Evolutionary conservation across 768 basidiomycete species (phyloP).

Genomic region (Postia placenta): DNA sequence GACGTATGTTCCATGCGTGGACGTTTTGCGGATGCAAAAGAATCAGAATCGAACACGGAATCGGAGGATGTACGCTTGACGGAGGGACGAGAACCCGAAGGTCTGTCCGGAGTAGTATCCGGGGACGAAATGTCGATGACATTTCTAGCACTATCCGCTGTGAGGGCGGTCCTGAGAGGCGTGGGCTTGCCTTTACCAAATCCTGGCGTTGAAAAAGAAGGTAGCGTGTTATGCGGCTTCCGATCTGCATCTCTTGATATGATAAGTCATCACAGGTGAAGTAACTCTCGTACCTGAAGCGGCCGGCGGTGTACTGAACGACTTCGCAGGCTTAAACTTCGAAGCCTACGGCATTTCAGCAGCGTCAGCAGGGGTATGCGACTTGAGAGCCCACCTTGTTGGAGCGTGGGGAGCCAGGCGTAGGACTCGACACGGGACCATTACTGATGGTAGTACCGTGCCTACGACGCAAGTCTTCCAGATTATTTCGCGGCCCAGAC

Average conservation of each 20-base stretch:
- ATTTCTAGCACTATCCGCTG: slow-evolving; percentile 17
- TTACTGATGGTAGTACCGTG: too few relatives aligned
- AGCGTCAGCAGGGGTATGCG: too few relatives aligned
- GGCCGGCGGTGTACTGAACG: slow-evolving; percentile 6
- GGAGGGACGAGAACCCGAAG: slow-evolving; percentile 11
- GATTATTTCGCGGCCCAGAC: slow-evolving; percentile 16
- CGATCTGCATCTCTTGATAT: neutral
- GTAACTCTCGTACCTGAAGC: slow-evolving; percentile 4
- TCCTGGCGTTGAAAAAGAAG: slow-evolving; percentile 42
- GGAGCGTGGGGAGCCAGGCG: too few relatives aligned
- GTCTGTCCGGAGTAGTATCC: slow-evolving; percentile 6
- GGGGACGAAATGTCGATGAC: slow-evolving; percentile 13
- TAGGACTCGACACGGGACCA: too few relatives aligned
- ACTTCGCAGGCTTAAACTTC: slow-evolving; percentile 6
- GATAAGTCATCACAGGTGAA: neutral
- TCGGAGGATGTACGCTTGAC: slow-evolving; percentile 28
- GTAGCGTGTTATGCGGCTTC: slow-evolving; percentile 17
- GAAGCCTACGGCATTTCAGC: too few relatives aligned
- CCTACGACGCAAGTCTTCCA: slow-evolving; percentile 15
- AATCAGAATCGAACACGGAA: slow-evolving; percentile 6
- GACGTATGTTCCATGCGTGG: slow-evolving; percentile 18
- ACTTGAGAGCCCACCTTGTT: too few relatives aligned
- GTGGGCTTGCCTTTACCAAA: slow-evolving; percentile 27
- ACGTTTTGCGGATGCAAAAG: slow-evolving; percentile 24
- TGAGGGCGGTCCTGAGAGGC: slow-evolving; percentile 9